Base-by-base conservation (phyloP, 108 stramenopile species). In the Skeletonema menzelii region DNA sequence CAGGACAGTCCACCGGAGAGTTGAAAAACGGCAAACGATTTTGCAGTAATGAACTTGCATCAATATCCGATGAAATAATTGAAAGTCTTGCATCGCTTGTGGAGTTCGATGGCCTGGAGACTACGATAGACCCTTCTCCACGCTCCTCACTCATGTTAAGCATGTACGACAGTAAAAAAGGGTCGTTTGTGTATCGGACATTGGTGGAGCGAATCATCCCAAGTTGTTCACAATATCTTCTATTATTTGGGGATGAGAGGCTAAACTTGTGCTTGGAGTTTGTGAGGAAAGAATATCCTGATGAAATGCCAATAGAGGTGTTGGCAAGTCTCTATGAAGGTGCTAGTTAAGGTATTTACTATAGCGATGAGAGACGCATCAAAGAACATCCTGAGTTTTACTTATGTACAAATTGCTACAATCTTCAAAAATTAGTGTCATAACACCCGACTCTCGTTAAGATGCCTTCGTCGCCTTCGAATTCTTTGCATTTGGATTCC, bases 31-130 rank as follows among this genome's bases (percentile, higher is more conserved):
- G 26, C 22, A 28, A 67, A 46, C 28, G 66, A 34, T 60, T 49
- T 22, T 61, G 66, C 22, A 35, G 30, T 7, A 63, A 47, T 19
- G 63, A 73, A 8, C 55, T 80, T 20, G 7, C 15, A 5, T 10
- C 70, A 10, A 38, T 49, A 10, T 17, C 75, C 0, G 79, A 72
- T 7, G 76, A 79, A 22, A 31, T 91, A 27, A 59, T 90, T 14
- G 93, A 95, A 70, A 47, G 81, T 13, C 62, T 95, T 11, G 93
- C 89, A 0, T 74, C 81, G 22, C 56, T 91, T 49, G 89, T 92
- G 1, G 93, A 95, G 77, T 95, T 95, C 78, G 93, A 95, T 79
- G 93, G 93, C 10, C 56, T 95, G 12, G 93, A 94, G 59, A 89
- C 83, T 22, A 88, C 88, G 1, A 67, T 76, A 27, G 93, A 92